These are phyloP conservation scores for Amanita muscaria DNA, from an alignment of 768 basidiomycete genomes.

Conservation along the genomic window DNA sequence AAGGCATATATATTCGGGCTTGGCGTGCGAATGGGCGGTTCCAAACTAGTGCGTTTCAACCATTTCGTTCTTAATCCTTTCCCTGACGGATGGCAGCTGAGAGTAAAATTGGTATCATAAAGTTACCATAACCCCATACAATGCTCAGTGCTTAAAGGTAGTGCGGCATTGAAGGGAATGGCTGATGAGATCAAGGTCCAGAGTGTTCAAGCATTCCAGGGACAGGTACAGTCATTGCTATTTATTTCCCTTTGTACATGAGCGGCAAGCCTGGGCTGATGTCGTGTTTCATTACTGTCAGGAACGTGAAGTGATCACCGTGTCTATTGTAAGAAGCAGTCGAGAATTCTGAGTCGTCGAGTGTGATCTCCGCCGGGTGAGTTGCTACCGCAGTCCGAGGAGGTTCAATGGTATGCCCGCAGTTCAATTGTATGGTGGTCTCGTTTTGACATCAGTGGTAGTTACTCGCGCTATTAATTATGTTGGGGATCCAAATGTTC, in stretches of 20 bases:
- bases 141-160: conserved; percentile 48
- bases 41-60: conserved; percentile 29
- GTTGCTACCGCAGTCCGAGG: conserved; percentile 47
- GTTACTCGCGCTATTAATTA: conserved; percentile 40
- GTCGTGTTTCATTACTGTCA: conserved; percentile 23
- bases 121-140: conserved; percentile 56
- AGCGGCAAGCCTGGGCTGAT: conserved; percentile 25
- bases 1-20: conserved; percentile 37
- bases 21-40: conserved; percentile 28
- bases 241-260: too few relatives aligned
- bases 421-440: conserved; percentile 36
- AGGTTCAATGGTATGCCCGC: conserved; percentile 57
- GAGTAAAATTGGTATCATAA: conserved; percentile 50
- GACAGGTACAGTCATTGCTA: conserved; percentile 45
- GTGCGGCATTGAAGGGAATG: conserved; percentile 24
- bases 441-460: conserved; percentile 21
- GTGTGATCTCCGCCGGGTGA: conserved; percentile 48
- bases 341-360: conserved; percentile 43
- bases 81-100: conserved; percentile 25
- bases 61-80: background rate
- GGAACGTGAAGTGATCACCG: conserved; percentile 49
- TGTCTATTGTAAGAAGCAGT: conserved; percentile 52
- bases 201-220: conserved; percentile 62
- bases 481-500: conserved; percentile 25
- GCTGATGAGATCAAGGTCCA: conserved; percentile 47